Evolutionary conservation across 2,329 filamentous ascomycete genomes (phyloP).

Genomic region (Trichoderma arundinaceum): DNA sequence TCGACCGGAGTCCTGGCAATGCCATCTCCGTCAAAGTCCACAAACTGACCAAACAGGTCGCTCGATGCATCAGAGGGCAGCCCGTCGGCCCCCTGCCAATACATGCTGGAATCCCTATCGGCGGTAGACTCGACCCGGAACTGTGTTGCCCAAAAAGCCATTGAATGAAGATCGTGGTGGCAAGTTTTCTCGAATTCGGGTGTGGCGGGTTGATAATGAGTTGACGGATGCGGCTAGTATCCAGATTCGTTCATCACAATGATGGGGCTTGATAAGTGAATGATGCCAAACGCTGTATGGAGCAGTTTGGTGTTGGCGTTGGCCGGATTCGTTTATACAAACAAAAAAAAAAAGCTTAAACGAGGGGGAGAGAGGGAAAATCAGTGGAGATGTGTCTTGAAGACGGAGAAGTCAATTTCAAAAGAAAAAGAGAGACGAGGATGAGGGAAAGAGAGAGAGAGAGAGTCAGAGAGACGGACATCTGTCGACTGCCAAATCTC

Average conservation of each 20-base stretch:
- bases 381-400: constrained; percentile 11
- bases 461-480: neutral
- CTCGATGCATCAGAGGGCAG: constrained; percentile 39
- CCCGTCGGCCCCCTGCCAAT: constrained; percentile 45
- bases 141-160: constrained; percentile 48
- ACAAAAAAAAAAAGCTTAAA: neutral
- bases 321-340: constrained; percentile 27
- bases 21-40: constrained; percentile 44
- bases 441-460: neutral
- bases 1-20: constrained; percentile 35
- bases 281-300: constrained; percentile 9
- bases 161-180: constrained; percentile 33
- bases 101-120: constrained; percentile 46
- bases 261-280: constrained; percentile 4
- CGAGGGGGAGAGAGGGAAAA: neutral
- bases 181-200: constrained; percentile 19
- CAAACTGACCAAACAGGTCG: constrained; percentile 48
- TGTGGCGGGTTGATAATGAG: constrained; percentile 9
- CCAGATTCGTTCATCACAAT: constrained; percentile 23
- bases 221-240: constrained; percentile 31
- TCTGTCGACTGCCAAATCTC: constrained; percentile 4
- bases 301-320: neutral
- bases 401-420: neutral
- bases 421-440: neutral
- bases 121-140: constrained; percentile 43